These are phyloP conservation scores for Nelumbo lutea DNA, from an alignment of 164 flowering plant species.

Conservation along the genomic window DNA sequence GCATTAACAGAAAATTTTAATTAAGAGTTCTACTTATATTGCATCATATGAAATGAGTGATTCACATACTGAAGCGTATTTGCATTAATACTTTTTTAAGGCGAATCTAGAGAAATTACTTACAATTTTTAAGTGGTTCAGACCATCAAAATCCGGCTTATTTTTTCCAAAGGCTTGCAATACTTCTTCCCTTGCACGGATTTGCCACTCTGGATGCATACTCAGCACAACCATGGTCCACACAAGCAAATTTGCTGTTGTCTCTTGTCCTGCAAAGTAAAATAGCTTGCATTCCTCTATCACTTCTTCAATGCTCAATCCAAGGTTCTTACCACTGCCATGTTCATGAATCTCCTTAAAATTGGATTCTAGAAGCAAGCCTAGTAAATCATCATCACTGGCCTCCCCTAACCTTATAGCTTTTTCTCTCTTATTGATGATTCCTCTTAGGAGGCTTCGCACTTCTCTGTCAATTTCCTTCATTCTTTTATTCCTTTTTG, in stretches of 20 bases:
- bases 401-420: not conserved
- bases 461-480: not conserved
- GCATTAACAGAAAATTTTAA: not conserved
- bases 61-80: no score
- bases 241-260: constrained; percentile 12
- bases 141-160: constrained; percentile 9
- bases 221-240: constrained; percentile 14
- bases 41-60: not conserved
- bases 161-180: constrained; percentile 10
- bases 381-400: not conserved
- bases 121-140: constrained; percentile 12
- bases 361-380: not conserved
- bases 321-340: not conserved
- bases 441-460: not conserved
- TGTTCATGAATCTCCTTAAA: not conserved
- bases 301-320: constrained; percentile 35
- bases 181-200: constrained; percentile 14
- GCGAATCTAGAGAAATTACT: constrained; percentile 7
- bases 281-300: constrained; percentile 36
- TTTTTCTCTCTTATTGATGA: not conserved
- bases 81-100: no score
- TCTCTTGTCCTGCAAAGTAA: constrained; percentile 16
- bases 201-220: constrained; percentile 15
- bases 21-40: no score
- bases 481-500: not conserved